Evolutionary conservation across 768 basidiomycete species (phyloP).

Genomic region (Lactarius quietus): DNA sequence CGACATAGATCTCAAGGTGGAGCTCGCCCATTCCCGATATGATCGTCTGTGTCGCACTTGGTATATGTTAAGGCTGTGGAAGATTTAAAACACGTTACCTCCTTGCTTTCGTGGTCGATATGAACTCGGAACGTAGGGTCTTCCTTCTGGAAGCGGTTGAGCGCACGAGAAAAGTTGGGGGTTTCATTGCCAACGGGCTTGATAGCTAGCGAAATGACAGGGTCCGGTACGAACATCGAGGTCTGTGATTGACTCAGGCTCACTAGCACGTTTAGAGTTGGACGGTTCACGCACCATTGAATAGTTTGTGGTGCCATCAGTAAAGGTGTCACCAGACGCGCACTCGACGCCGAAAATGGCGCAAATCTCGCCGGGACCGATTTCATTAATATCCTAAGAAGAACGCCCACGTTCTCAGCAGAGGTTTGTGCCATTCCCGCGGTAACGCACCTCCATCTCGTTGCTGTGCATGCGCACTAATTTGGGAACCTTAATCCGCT

Average conservation of each 20-base stretch:
- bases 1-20: constrained; percentile 98
- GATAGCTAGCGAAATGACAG: constrained; percentile 94
- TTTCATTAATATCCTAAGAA: constrained; percentile 83
- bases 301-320: constrained; percentile 82
- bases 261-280: neutral
- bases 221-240: constrained; percentile 98
- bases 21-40: constrained; percentile 99
- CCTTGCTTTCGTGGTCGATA: constrained; percentile 89
- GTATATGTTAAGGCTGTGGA: constrained; percentile 1
- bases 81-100: constrained; percentile 47
- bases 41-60: constrained; percentile 69
- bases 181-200: constrained; percentile 90
- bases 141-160: constrained; percentile 97
- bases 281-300: constrained; percentile 75
- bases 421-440: neutral
- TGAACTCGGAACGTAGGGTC: constrained; percentile 99
- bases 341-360: constrained; percentile 99
- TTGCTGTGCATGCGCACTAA: constrained; percentile 98
- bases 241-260: constrained; percentile 49
- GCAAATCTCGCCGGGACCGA: constrained; percentile 98
- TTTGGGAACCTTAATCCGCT: constrained; percentile 95
- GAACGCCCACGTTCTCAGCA: neutral
- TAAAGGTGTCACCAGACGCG: constrained; percentile 96
- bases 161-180: constrained; percentile 93
- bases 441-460: constrained; percentile 85